phyloP scores from a whole-genome alignment of 352 stramenopile genomes.

The Globisporangium irregulare region DNA sequence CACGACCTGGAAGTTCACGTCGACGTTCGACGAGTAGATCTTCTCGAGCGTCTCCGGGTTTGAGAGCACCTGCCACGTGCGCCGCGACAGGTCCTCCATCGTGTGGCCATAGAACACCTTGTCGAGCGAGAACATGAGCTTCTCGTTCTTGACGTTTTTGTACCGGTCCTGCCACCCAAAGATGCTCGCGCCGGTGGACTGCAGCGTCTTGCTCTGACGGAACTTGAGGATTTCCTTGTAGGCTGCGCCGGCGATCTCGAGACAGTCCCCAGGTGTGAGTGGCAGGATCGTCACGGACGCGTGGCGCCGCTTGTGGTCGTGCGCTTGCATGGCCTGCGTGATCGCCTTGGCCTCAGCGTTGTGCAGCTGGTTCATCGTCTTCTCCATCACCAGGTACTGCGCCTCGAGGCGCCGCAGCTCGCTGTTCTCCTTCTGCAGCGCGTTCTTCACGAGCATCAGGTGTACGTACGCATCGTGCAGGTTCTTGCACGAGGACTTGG shows the following conservation, averaged over 20 bases:
- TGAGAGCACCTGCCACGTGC: conserved; percentile 53
- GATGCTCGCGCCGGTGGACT: conserved; percentile 53
- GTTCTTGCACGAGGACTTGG: conserved; percentile 9
- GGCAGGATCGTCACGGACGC: conserved; percentile 37
- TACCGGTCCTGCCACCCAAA: conserved; percentile 69
- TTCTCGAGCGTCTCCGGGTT: conserved; percentile 39
- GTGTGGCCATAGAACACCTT: conserved; percentile 45
- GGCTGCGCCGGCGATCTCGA: conserved; percentile 39
- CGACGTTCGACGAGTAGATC: conserved; percentile 47
- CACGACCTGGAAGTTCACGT: conserved; percentile 61
- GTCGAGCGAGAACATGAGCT: conserved; percentile 65
- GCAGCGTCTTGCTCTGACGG: conserved; percentile 38
- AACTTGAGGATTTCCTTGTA: conserved; percentile 53
- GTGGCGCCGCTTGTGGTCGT: conserved; percentile 16
- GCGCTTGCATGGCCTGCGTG: conserved; percentile 21
- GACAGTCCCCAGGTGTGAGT: conserved; percentile 41
- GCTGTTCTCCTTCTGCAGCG: conserved; percentile 52
- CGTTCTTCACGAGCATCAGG: conserved; percentile 42
- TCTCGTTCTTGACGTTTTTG: conserved; percentile 37
- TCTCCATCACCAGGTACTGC: conserved; percentile 46
- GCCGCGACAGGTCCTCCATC: conserved; percentile 35
- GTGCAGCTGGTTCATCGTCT: conserved; percentile 38
- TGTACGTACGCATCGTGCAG: conserved; percentile 47
- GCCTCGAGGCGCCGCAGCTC: conserved; percentile 44
- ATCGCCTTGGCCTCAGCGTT: conserved; percentile 38